Base-by-base conservation (phyloP, 1,139 yeast species). In the Taphrina communis region DNA sequence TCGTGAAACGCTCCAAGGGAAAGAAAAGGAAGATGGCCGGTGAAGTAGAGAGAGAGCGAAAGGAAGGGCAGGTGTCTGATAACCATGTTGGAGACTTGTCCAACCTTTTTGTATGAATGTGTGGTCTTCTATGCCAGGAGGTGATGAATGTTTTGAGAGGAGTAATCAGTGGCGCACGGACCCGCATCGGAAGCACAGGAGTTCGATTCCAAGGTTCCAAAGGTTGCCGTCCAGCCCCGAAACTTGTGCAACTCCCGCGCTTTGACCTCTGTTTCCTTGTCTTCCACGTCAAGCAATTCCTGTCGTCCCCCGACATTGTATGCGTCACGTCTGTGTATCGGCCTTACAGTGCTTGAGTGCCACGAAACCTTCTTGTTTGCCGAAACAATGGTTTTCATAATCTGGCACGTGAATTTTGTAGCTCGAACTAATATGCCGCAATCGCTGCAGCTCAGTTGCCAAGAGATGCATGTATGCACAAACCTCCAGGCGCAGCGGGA, bases 151-250 rank as follows among this genome's bases (percentile, higher is more conserved):
- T 25, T 50, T 31, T 50, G 53, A 25, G 36, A 50, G 53, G 53
- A 50, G 53, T 21, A 50, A 25, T 50, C n/a, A 25, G 53, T 50
- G 53, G 53, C 53, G 53, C 53, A 50, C 53, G 53, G 53, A 21
- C 53, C 53, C 36, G 31, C 31, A 21, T 50, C 53, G 31, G 36
- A 21, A 50, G 48, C 53, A 50, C 53, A 50, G 53, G 53, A 50
- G 53, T 17, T 50, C 42, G 42, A 39, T 39, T 39, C 19, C 48
- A 9, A 2, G 42, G 42, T 39, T 39, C 8, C 48, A 25, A 25
- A 25, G 31, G 31, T 25, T 25, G 31, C 31, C 31, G 31, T 25
- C 31, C 31, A 17, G n/a, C 19, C 21, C 8, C 19, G n/a, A 17
- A 17, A 6, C 17, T 8, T 44, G 48, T 44, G 12, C 19, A 14